Base-by-base conservation (phyloP, 257 asterid genomes). In the Rauvolfia tetraphylla region DNA sequence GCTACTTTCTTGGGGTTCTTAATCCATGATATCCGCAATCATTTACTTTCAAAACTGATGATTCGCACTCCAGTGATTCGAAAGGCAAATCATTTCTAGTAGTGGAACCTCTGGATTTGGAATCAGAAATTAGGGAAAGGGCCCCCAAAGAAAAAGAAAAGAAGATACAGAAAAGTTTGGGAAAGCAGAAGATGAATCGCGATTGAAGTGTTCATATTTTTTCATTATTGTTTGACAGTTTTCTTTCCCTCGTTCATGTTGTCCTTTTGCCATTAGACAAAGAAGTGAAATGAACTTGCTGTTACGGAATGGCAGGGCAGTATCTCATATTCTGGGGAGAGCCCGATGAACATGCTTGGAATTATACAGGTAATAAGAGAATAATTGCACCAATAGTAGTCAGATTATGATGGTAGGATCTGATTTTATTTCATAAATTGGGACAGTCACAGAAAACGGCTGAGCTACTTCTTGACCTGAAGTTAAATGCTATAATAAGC, bases 381-480 rank as follows among this genome's bases (percentile, higher is more conserved):
- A 72, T 78, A 54, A 41, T 25, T 11, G 72, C 66, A 29, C 61
- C 25, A 34, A 5, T 46, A 34, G 14, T 63, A 10, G 36, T 75
- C 18, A 62, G 34, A 23, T 18, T 11, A 25, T 15, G 12, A 42
- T 75, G 77, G 8, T 56, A 48, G 27, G 48, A 9, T 72, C 74
- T 63, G 36, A 73, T 57, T 72, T 66, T 42, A 42, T 58, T 72
- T 51, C 39, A 36, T 33, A 13, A 67, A 75, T 71, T 73, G 46
- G 25, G 78, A 74, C 92, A 94, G 98, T 97, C 98, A 22, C 98
- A 92, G 84, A 95, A 95, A 85, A 89, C 80, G 48, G 96, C 96
- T 3, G 98, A 95, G 89, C 86, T 90, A 44, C 95, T 92, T 81
- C 96, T 95, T 77, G 98, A 92, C 82, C 87, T 81, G 75, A 95